Percentiles rank a stretch among this genome's conserved stretches.
Evolutionary conservation across 306 rosid species (phyloP).

Genomic region (apple (Malus domestica)): DNA sequence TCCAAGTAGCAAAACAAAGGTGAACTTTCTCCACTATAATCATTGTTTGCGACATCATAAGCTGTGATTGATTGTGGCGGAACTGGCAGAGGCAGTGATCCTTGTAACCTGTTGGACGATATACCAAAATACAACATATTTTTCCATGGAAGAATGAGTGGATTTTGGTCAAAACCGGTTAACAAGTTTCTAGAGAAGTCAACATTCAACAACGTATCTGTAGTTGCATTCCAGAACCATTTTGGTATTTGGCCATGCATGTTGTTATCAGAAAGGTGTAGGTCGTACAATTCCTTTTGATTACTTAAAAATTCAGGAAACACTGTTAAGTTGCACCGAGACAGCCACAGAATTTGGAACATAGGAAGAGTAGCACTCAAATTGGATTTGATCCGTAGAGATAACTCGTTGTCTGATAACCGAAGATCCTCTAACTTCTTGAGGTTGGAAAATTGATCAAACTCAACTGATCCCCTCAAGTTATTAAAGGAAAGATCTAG

Average conservation of each 20-base stretch:
- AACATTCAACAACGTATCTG: background rate
- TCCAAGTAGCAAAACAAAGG: background rate
- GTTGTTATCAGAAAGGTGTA: background rate
- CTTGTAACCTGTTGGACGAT: slow-evolving; percentile 5
- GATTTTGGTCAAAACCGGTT: slow-evolving; percentile 10
- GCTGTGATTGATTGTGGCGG: background rate
- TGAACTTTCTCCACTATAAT: background rate
- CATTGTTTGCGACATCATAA: background rate
- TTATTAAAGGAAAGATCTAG: background rate
- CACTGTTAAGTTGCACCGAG: background rate
- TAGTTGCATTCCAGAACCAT: slow-evolving; percentile 7
- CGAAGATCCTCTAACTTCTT: background rate
- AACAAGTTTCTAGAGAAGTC: background rate
- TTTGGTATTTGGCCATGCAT: slow-evolving; percentile 30
- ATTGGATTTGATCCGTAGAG: background rate
- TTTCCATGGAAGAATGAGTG: background rate
- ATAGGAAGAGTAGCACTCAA: background rate
- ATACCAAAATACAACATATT: background rate
- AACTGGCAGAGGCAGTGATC: slow-evolving; percentile 9
- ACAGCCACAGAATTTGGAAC: background rate
- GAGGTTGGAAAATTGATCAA: slow-evolving; percentile 8
- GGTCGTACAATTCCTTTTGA: background rate
- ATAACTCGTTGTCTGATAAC: background rate
- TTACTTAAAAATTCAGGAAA: slow-evolving; percentile 10
- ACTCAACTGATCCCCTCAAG: slow-evolving; percentile 4